phyloP scores from a whole-genome alignment of 192 early-diverging fungal species.

The Entomortierella lignicola region DNA sequence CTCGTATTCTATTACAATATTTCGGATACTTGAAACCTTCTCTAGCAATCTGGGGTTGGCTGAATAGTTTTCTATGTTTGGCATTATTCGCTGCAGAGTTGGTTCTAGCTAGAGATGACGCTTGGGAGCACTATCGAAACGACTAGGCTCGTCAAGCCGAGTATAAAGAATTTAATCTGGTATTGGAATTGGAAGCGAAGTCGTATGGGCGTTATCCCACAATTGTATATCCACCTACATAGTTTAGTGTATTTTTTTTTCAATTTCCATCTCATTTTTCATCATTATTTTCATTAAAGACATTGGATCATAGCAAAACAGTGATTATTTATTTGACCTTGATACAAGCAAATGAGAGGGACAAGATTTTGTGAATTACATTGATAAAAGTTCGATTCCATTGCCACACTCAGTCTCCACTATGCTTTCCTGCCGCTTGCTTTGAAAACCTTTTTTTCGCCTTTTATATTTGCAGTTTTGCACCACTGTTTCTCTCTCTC shows the following conservation, averaged over 20 bases:
- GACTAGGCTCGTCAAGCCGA: not conserved
- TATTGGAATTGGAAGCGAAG: no score
- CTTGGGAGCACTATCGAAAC: conserved; percentile 38
- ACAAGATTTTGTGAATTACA: no score
- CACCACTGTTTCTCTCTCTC: no score
- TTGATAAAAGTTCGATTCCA: no score
- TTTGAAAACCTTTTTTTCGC: no score
- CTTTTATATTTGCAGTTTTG: no score
- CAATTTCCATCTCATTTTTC: not conserved
- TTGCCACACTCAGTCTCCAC: no score
- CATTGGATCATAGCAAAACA: no score
- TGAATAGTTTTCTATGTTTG: conserved; percentile 41
- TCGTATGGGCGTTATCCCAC: not conserved
- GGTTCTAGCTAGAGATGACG: conserved; percentile 43
- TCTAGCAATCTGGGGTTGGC: conserved; percentile 46
- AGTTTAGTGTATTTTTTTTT: not conserved
- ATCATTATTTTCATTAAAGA: not conserved
- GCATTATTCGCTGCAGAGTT: conserved; percentile 40
- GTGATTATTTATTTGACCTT: no score
- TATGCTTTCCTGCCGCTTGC: no score
- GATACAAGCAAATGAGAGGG: no score
- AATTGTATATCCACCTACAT: not conserved
- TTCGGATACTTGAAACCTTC: conserved; percentile 44
- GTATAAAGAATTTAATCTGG: not conserved
- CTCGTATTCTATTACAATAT: conserved; percentile 36